These are phyloP conservation scores for Solanum megistacrolobum DNA, from an alignment of 257 asterid genomes.

Conservation along the genomic window DNA sequence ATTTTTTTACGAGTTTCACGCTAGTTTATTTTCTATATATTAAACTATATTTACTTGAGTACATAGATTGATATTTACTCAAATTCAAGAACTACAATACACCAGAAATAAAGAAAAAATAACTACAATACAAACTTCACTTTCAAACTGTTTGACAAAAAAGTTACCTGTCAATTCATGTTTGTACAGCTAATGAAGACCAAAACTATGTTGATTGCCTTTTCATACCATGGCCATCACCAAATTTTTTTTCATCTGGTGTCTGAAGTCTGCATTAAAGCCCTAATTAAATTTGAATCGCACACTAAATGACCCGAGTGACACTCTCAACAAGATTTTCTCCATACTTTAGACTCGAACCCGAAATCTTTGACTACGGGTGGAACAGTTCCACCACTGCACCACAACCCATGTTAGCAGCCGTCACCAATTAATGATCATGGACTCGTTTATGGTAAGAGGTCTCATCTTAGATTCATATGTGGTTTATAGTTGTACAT, in stretches of 20 bases:
- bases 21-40: no score
- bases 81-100: not conserved
- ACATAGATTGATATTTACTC: not conserved
- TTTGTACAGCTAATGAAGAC: not conserved
- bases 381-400: fast-evolving
- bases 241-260: no score
- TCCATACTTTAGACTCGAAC: not conserved
- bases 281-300: no score
- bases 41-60: no score
- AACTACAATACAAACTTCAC: not conserved
- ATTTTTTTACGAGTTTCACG: not conserved
- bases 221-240: not conserved
- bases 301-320: fast-evolving
- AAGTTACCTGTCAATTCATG: not conserved
- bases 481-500: not conserved
- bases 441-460: not conserved
- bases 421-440: not conserved
- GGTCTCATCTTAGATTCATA: not conserved
- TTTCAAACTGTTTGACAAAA: not conserved
- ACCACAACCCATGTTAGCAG: not conserved
- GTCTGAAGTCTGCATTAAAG: not conserved
- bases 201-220: not conserved
- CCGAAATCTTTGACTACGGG: not conserved
- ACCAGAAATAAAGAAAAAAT: not conserved
- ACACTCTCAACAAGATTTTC: not conserved